Percentiles rank a stretch among this genome's conserved stretches.
Evolutionary conservation across 441 rosid species (phyloP).

Genomic region (Omphalea diandra): DNA sequence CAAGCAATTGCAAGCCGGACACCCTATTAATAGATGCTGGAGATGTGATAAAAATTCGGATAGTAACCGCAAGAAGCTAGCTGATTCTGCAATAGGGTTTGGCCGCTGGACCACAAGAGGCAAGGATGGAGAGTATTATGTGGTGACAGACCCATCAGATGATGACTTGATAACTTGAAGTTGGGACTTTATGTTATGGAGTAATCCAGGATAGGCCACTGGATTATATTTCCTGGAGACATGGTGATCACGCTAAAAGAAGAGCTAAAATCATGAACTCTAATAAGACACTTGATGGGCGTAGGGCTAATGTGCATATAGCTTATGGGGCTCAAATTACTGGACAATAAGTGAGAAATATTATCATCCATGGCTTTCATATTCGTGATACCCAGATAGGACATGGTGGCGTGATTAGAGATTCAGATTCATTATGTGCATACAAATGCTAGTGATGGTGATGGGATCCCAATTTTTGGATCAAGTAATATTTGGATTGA

Average conservation of each 20-base stretch:
- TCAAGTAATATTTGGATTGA: slow-evolving; percentile 34
- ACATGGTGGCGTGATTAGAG: slow-evolving; percentile 29
- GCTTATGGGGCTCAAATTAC: slow-evolving; percentile 30
- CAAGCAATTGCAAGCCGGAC: slow-evolving; percentile 33
- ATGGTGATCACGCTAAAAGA: slow-evolving; percentile 33
- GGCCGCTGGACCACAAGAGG: slow-evolving; percentile 34
- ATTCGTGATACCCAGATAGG: slow-evolving; percentile 18
- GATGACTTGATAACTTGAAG: slow-evolving; percentile 29
- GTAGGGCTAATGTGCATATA: slow-evolving; percentile 29
- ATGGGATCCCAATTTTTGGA: slow-evolving; percentile 36
- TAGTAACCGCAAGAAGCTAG: slow-evolving; percentile 33
- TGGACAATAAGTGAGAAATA: slow-evolving; percentile 27
- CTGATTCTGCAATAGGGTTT: slow-evolving; percentile 33
- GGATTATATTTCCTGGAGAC: slow-evolving; percentile 35
- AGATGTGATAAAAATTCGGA: slow-evolving; percentile 40
- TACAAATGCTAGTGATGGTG: slow-evolving; percentile 32
- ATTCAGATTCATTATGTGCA: slow-evolving; percentile 29
- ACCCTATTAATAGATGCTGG: slow-evolving; percentile 61
- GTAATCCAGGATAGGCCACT: slow-evolving; percentile 33
- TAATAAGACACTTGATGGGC: slow-evolving; percentile 38
- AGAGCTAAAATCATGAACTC: slow-evolving; percentile 27
- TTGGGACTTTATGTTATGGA: slow-evolving; percentile 35
- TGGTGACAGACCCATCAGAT: slow-evolving; percentile 30
- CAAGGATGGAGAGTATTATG: slow-evolving; percentile 28
- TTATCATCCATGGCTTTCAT: slow-evolving; percentile 35